Conservation (phyloP, 192 early-diverging fungal species). For the Entomortierella beljakovae region DNA sequence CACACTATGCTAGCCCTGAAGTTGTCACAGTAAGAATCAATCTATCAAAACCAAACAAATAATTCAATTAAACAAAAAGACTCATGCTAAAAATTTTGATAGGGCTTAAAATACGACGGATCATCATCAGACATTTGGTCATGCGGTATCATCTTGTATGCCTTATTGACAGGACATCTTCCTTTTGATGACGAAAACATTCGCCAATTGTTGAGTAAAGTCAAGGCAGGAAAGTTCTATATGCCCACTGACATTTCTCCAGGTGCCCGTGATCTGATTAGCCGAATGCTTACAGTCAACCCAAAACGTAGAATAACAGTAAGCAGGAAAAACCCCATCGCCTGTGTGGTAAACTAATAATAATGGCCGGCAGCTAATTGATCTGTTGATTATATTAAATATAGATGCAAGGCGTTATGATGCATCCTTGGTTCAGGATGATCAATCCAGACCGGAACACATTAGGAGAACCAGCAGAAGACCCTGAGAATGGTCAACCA, state of each 20-base stretch:
- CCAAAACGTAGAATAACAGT: conserved; percentile 60
- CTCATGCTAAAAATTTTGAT: neutral
- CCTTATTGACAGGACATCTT: conserved; percentile 76
- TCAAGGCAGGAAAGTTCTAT: conserved; percentile 62
- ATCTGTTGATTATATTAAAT: no score
- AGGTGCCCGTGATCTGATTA: conserved; percentile 60
- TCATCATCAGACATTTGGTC: conserved; percentile 84
- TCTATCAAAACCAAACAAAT: neutral
- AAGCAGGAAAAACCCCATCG: no score
- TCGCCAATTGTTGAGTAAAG: conserved; percentile 48
- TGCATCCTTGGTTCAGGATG: conserved; percentile 65
- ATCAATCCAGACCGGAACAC: conserved; percentile 55
- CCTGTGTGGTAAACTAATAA: no score
- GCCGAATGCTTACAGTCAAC: conserved; percentile 61
- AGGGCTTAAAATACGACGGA: conserved; percentile 74
- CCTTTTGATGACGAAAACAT: conserved; percentile 73
- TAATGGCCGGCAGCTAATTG: no score
- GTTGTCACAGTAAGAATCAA: conserved; percentile 52
- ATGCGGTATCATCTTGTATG: conserved; percentile 82
- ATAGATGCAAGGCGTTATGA: conserved; percentile 66
- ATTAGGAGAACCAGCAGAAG: conserved; percentile 44
- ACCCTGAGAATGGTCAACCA: conserved; percentile 30
- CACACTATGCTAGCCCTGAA: conserved; percentile 83
- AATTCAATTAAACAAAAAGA: neutral
- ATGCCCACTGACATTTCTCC: conserved; percentile 65